phyloP scores from a whole-genome alignment of 257 asterid species.

The Nicotiana undulata region DNA sequence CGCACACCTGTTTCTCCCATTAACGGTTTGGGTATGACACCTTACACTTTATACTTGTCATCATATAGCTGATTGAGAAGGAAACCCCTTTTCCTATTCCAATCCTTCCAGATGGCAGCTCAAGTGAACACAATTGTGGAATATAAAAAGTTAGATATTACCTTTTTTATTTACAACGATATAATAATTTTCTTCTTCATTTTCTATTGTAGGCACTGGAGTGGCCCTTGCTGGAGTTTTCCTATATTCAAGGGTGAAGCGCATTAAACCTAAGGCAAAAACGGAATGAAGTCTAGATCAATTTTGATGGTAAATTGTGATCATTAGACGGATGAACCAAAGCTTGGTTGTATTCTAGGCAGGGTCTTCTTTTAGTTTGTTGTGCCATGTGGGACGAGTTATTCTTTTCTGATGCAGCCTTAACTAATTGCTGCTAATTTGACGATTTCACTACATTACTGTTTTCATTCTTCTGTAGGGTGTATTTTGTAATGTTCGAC shows the following conservation, averaged over 20 bases:
- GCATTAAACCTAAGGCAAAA: conserved; percentile 63
- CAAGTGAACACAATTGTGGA: background rate
- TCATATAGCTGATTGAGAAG: background rate
- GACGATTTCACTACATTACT: background rate
- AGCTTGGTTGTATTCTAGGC: background rate
- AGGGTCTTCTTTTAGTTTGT: background rate
- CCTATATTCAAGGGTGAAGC: conserved; percentile 77
- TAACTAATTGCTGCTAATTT: background rate
- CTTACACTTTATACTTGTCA: conserved; percentile 3
- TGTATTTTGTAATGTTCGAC: background rate
- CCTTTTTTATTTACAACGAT: background rate
- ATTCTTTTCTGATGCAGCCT: conserved; percentile 1
- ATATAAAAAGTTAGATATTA: background rate
- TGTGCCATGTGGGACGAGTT: background rate
- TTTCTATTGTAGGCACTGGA: conserved; percentile 58
- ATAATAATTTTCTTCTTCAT: background rate
- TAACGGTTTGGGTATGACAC: conserved; percentile 55
- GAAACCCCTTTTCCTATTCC: background rate
- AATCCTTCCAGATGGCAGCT: background rate
- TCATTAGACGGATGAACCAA: conserved; percentile 16
- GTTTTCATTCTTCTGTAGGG: background rate
- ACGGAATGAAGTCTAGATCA: conserved; percentile 29
- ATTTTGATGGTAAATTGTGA: conserved; percentile 28
- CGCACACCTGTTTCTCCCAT: conserved; percentile 71
- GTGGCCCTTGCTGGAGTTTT: conserved; percentile 88